Percentiles rank a stretch among this genome's conserved stretches.
Conservation (phyloP, 139 green algal genomes). For the Chlamydomonas sp. region DNA sequence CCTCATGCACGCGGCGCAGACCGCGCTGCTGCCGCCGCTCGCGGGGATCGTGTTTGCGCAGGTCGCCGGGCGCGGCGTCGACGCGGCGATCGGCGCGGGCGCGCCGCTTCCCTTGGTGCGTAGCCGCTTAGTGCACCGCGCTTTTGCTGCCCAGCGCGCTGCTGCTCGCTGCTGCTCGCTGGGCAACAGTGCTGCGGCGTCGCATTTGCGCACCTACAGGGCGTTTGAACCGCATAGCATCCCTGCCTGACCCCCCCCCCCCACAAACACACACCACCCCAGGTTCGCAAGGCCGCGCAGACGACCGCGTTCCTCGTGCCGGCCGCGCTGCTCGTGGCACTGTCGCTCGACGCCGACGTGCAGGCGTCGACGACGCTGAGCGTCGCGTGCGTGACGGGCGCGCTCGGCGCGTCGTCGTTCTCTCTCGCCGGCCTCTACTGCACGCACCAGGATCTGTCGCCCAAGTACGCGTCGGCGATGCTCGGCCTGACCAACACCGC, state of each 20-base stretch:
- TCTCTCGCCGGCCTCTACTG: constrained; percentile 90
- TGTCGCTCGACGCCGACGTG: constrained; percentile 53
- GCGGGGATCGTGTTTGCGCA: constrained; percentile 55
- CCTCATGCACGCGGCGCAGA: constrained; percentile 56
- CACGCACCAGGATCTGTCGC: constrained; percentile 86
- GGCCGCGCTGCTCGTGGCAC: background rate
- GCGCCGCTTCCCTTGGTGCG: constrained; percentile 19
- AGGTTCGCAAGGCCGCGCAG: constrained; percentile 82
- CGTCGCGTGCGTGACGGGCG: constrained; percentile 57
- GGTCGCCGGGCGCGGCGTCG: constrained; percentile 54
- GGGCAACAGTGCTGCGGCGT: background rate
- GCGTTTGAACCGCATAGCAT: background rate
- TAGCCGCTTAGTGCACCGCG: background rate
- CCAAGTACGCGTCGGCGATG: constrained; percentile 81
- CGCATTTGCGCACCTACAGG: background rate
- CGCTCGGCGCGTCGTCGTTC: constrained; percentile 73
- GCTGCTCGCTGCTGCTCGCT: background rate
- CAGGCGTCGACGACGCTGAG: constrained; percentile 1
- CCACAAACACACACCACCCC: too few species aligned
- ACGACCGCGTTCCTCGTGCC: constrained; percentile 79
- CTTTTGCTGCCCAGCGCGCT: constrained; percentile 48
- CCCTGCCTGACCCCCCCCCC: too few species aligned
- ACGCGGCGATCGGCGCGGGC: constrained; percentile 64
- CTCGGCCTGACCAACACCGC: constrained; percentile 92
- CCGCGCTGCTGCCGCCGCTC: constrained; percentile 74